Evolutionary conservation across 2,329 filamentous ascomycete species (phyloP).

Genomic region (Pseudogymnoascus sp.): DNA sequence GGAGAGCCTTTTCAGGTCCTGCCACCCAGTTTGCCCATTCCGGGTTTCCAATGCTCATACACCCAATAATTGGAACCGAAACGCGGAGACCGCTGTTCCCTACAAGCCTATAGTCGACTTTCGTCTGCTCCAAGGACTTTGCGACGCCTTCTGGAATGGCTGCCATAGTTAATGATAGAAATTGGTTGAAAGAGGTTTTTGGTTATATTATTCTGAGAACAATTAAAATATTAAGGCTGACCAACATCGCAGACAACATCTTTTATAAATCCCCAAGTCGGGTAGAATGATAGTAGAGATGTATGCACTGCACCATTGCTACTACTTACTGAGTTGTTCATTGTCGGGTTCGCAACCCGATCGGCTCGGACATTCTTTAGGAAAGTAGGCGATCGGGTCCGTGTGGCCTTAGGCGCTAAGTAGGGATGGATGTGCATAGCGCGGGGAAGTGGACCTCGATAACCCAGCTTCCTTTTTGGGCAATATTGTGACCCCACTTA

Average conservation of each 20-base stretch:
- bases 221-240: background rate
- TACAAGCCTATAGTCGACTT: slow-evolving; percentile 43
- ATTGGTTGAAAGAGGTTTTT: no score
- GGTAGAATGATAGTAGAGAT: background rate
- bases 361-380: background rate
- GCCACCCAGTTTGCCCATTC: slow-evolving; percentile 48
- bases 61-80: slow-evolving; percentile 55
- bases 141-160: slow-evolving; percentile 2
- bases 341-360: background rate
- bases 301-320: background rate
- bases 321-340: background rate
- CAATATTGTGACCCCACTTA: background rate
- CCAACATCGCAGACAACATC: background rate
- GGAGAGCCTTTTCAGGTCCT: slow-evolving; percentile 48
- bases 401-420: background rate
- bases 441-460: background rate
- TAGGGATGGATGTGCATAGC: background rate
- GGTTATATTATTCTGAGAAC: background rate
- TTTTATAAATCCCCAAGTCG: slow-evolving; percentile 1
- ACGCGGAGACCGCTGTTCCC: slow-evolving; percentile 54
- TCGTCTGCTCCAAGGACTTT: slow-evolving; percentile 32
- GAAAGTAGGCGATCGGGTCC: background rate
- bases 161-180: background rate
- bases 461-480: background rate
- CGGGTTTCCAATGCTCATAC: slow-evolving; percentile 52